Conservation (phyloP, 768 basidiomycete species). For the Dendrothele bispora region DNA sequence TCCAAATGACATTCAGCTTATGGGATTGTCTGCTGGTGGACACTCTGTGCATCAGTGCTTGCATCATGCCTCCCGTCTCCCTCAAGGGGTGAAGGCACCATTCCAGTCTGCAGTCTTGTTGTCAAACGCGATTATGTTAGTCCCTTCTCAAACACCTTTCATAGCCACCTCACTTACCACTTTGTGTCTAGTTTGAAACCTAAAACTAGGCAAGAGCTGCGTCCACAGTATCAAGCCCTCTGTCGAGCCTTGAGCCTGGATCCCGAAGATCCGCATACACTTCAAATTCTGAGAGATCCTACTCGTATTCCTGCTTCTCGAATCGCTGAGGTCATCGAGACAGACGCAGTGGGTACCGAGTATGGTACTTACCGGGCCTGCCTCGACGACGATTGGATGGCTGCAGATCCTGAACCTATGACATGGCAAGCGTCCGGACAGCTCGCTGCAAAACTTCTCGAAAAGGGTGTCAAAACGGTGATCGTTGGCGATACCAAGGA, state of each 20-base stretch:
- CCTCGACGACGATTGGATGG: constrained; percentile 59
- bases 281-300: constrained; percentile 53
- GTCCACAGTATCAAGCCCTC: constrained; percentile 63
- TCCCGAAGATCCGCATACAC: constrained; percentile 45
- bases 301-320: constrained; percentile 43
- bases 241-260: constrained; percentile 57
- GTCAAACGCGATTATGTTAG: constrained; percentile 74
- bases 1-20: constrained; percentile 57
- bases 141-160: constrained; percentile 6
- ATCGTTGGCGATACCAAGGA: constrained; percentile 69
- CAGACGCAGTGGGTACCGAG: constrained; percentile 47
- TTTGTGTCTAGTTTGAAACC: constrained; percentile 44
- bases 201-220: constrained; percentile 57
- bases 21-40: constrained; percentile 77
- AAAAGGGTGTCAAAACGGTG: constrained; percentile 60
- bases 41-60: constrained; percentile 77
- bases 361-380: constrained; percentile 71
- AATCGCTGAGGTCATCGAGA: constrained; percentile 61
- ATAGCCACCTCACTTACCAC: too few species aligned
- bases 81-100: constrained; percentile 54
- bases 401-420: constrained; percentile 56
- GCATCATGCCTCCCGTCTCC: constrained; percentile 66
- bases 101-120: constrained; percentile 67
- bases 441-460: constrained; percentile 52
- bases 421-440: constrained; percentile 64